A percentile compares a stretch with the other conserved stretches of the same genome.
Conservation (phyloP, 1,284 basidiomycete genomes). For the Xanthoconium separans region DNA sequence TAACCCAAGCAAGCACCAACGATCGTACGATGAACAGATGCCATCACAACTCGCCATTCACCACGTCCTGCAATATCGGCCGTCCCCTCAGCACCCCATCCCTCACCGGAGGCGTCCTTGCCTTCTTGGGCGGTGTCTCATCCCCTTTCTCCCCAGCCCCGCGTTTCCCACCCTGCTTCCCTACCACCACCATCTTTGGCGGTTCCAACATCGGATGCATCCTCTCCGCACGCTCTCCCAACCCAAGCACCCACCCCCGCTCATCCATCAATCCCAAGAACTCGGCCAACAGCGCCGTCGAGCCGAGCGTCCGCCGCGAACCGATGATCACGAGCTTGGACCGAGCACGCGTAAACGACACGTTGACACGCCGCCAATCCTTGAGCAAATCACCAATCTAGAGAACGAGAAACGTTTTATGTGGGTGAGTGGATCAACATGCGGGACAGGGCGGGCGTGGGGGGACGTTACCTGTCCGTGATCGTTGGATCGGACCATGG, state of each 20-base stretch:
- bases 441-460: too few relatives aligned
- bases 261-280: slow-evolving; percentile 77
- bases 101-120: slow-evolving; percentile 34
- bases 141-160: slow-evolving; percentile 2
- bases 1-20: too few relatives aligned
- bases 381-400: slow-evolving; percentile 90
- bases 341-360: slow-evolving; percentile 92
- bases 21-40: too few relatives aligned
- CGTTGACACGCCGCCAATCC: slow-evolving; percentile 95
- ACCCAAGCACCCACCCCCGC: slow-evolving; percentile 64
- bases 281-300: slow-evolving; percentile 60
- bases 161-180: slow-evolving; percentile 20
- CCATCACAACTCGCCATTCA: slow-evolving; percentile 36
- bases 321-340: slow-evolving; percentile 91
- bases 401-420: not conserved
- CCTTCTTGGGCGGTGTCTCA: slow-evolving; percentile 34
- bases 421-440: too few relatives aligned
- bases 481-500: slow-evolving; percentile 87
- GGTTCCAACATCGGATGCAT: slow-evolving; percentile 42
- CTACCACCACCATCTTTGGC: slow-evolving; percentile 5
- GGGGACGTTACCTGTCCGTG: slow-evolving; percentile 56
- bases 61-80: slow-evolving; percentile 57
- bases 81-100: slow-evolving; percentile 51
- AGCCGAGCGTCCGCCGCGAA: slow-evolving; percentile 68
- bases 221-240: slow-evolving; percentile 54